phyloP scores from a whole-genome alignment of 2,329 filamentous ascomycete genomes.

The Aotearoamyces nothofagi region DNA sequence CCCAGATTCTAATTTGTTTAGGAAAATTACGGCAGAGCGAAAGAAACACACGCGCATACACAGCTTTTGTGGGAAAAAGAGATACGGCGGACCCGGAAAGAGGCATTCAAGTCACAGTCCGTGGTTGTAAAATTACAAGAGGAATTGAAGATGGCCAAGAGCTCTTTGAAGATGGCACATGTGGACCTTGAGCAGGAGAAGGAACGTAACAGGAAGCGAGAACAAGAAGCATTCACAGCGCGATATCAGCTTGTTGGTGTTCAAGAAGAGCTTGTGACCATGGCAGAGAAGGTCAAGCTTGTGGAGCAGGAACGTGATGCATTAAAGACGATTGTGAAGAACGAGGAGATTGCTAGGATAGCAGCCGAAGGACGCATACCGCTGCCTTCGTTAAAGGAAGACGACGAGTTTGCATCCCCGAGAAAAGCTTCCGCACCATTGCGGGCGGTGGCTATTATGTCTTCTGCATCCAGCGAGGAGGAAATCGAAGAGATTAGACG shows the following conservation, averaged over 20 bases:
- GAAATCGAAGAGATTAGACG: constrained; percentile 29
- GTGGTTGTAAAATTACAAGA: constrained; percentile 56
- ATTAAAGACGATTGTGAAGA: constrained; percentile 55
- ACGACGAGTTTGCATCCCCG: constrained; percentile 49
- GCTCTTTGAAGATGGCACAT: constrained; percentile 35
- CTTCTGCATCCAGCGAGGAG: constrained; percentile 32
- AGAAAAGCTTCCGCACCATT: constrained; percentile 31
- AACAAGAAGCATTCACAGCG: constrained; percentile 55
- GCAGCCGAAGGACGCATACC: constrained; percentile 58
- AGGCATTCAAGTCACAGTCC: constrained; percentile 62
- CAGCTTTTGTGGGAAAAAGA: constrained; percentile 61
- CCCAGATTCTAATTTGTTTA: constrained; percentile 18
- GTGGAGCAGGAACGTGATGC: constrained; percentile 63
- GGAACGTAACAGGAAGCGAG: constrained; percentile 41
- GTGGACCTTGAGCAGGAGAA: constrained; percentile 48
- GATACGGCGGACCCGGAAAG: constrained; percentile 52
- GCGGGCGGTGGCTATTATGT: constrained; percentile 33
- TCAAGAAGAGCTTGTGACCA: constrained; percentile 51
- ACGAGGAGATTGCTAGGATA: constrained; percentile 58
- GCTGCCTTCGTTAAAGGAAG: constrained; percentile 37
- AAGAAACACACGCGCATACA: constrained; percentile 53
- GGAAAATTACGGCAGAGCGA: constrained; percentile 56
- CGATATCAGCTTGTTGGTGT: constrained; percentile 49
- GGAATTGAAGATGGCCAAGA: constrained; percentile 48
- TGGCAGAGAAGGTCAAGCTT: constrained; percentile 45